Evolutionary conservation across 108 stramenopile species (phyloP).

Genomic region (Schizochytrium sp.): DNA sequence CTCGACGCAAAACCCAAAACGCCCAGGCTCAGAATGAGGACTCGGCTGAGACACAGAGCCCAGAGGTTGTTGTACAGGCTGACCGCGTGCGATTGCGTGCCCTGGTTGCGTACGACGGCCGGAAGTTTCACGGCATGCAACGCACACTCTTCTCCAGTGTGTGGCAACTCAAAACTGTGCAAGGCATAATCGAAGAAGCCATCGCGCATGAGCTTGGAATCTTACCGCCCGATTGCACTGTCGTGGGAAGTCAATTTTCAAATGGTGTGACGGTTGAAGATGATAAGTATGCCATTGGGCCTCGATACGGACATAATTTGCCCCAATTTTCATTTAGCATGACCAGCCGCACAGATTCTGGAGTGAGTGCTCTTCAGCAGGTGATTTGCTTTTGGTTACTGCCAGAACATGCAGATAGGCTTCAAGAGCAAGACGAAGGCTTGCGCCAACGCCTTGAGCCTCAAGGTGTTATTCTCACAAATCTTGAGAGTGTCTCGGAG

Average conservation of each 20-base stretch:
- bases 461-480: not conserved
- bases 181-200: constrained; percentile 15
- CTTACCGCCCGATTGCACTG: not conserved
- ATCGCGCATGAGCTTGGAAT: not conserved
- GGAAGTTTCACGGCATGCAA: constrained; percentile 23
- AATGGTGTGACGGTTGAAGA: not conserved
- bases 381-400: constrained; percentile 82
- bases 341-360: constrained; percentile 88
- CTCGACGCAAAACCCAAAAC: not conserved
- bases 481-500: constrained; percentile 60
- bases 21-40: not conserved
- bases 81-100: constrained; percentile 25
- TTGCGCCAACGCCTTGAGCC: constrained; percentile 48
- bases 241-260: not conserved
- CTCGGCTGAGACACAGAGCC: not conserved
- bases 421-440: constrained; percentile 70
- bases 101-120: constrained; percentile 28
- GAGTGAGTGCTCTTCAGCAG: constrained; percentile 93
- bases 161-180: constrained; percentile 1
- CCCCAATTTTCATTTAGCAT: not conserved
- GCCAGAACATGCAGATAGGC: constrained; percentile 65
- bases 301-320: not conserved
- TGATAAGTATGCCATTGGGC: not conserved
- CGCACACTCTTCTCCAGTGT: constrained; percentile 14
- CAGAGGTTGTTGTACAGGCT: not conserved